Evolutionary conservation across 805 yeast genomes (phyloP), one percentile per base, ranked within the genome.

Genomic region (Sugiyamaella boreocaroliniensis): DNA sequence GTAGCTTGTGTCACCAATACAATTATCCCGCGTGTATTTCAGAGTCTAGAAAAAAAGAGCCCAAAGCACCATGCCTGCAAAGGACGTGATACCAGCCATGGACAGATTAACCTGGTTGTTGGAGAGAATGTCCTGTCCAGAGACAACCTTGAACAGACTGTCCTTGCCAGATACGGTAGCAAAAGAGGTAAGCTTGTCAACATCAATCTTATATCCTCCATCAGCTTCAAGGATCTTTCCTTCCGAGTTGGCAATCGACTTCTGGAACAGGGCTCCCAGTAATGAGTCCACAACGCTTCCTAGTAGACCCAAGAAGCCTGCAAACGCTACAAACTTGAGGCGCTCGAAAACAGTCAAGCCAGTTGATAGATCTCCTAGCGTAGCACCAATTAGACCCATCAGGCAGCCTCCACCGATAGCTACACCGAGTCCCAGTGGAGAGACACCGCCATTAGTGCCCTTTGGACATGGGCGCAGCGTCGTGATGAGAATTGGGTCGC

Each of bases 391-490:
- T 0, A 62, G 40, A 20, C 72, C 69, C 20, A 75, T 65, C 7
- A 68, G 51, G 5, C 65, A 58, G 1, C 76, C 68, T 0, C 77
- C 79, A 15, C 56, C 56, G 0, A 62, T 42, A 1, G 74, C 78
- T 14, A 71, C 70, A 1, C 58, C 29, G 10, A 74, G 52, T 0
- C 78, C 79, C 15, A 62, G 53, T 4, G 47, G 57, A 0, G 77
- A 64, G 1, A 75, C 69, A 15, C 77, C 79, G 5, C 79, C 79
- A 59, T 75, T 75, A 10, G 78, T 75, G 10, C 79, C 79, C 18
- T 69, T 71, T 2, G 78, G 77, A 47, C 76, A 75, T 11, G 64
- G 62, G 41, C 64, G 55, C 37, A 74, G 62, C 5, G 73, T 69
- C 6, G 76, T 73, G 51, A 75, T 72, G 32, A 75, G 62, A 19